Conservation (phyloP, 495 filamentous ascomycete genomes). For the Penicillium paradoxum region DNA sequence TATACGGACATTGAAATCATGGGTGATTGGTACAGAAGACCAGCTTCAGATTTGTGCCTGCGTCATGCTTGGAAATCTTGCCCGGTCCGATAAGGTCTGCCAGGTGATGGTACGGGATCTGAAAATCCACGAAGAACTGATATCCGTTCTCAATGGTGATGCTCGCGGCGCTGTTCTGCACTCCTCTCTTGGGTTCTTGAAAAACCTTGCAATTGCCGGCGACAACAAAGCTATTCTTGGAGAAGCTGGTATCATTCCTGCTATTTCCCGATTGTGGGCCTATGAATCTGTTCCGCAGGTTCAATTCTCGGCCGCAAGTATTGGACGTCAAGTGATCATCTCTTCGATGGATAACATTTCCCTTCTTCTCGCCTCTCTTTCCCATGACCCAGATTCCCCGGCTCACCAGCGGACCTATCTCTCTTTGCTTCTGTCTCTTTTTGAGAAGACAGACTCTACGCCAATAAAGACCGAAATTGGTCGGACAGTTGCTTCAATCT, state of each 20-base stretch:
- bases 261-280: constrained; percentile 57
- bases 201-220: constrained; percentile 68
- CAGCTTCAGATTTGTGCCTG: constrained; percentile 70
- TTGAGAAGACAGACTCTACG: constrained; percentile 51
- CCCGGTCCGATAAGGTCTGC: constrained; percentile 63
- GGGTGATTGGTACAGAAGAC: constrained; percentile 45
- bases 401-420: constrained; percentile 46
- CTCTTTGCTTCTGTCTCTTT: constrained; percentile 56
- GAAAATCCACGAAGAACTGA: constrained; percentile 52
- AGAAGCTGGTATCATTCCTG: constrained; percentile 44
- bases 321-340: constrained; percentile 60
- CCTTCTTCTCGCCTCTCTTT: constrained; percentile 38
- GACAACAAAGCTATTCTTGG: constrained; percentile 58
- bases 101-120: constrained; percentile 49
- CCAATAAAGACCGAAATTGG: constrained; percentile 72
- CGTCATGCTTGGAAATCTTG: constrained; percentile 72
- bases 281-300: constrained; percentile 60
- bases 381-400: constrained; percentile 34
- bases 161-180: constrained; percentile 54
- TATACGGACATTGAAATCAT: constrained; percentile 49
- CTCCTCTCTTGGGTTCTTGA: constrained; percentile 66
- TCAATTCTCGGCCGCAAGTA: constrained; percentile 62
- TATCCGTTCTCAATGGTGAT: constrained; percentile 45
- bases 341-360: constrained; percentile 55
- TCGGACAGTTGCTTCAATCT: constrained; percentile 58